A percentile compares a stretch with the other conserved stretches of the same genome.
Evolutionary conservation across 768 basidiomycete genomes (phyloP).

Genomic region (Termitomyces sp.): DNA sequence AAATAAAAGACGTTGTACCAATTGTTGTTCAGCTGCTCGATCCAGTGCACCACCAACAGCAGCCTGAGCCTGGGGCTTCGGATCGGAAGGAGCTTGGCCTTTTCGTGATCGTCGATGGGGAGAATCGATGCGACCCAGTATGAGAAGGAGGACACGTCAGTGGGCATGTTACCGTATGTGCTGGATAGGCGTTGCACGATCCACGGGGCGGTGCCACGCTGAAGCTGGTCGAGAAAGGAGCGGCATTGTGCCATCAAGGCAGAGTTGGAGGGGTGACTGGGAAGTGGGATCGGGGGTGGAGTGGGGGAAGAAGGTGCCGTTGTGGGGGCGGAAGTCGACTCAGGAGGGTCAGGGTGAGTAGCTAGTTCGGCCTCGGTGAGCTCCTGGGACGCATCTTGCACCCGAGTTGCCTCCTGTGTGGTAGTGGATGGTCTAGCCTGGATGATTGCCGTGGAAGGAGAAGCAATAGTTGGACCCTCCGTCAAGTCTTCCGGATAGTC

Average conservation of each 20-base stretch:
- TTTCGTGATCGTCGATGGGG: constrained; percentile 89
- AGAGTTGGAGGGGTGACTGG: constrained; percentile 39
- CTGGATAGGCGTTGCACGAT: constrained; percentile 83
- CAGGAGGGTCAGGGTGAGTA: not conserved
- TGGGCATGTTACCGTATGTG: constrained; percentile 76
- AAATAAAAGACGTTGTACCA: constrained; percentile 38
- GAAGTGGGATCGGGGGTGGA: constrained; percentile 17
- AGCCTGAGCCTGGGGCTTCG: constrained; percentile 76
- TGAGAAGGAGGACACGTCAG: constrained; percentile 68
- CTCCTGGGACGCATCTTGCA: not conserved
- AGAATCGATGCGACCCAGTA: constrained; percentile 92
- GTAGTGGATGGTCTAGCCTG: constrained; percentile 10
- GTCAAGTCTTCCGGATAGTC: constrained; percentile 34
- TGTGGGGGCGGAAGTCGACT: not conserved
- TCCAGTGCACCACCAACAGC: constrained; percentile 90
- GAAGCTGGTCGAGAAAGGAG: constrained; percentile 43
- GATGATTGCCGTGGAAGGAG: constrained; percentile 13
- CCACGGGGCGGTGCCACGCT: constrained; percentile 84
- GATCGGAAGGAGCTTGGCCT: constrained; percentile 82
- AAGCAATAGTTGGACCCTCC: constrained; percentile 24
- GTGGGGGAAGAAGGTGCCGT: constrained; percentile 5
- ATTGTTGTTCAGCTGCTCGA: constrained; percentile 63
- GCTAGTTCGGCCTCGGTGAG: not conserved
- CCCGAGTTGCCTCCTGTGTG: not conserved
- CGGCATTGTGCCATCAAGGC: constrained; percentile 51